phyloP scores from a whole-genome alignment of 495 filamentous ascomycete species.

The Polyplosphaeria fusca region DNA sequence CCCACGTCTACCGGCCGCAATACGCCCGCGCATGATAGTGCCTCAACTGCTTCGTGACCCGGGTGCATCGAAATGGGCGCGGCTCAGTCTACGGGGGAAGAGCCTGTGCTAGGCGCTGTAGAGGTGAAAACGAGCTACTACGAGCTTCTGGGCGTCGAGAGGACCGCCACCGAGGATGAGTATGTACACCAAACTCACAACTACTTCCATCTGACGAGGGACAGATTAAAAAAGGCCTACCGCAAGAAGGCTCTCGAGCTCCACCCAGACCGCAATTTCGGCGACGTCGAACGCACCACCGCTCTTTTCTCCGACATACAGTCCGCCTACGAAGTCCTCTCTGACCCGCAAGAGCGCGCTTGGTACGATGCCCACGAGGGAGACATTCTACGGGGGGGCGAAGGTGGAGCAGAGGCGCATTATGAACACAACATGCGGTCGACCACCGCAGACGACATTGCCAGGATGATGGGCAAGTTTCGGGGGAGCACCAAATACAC shows the following conservation, averaged over 20 bases:
- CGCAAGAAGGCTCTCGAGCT: constrained; percentile 84
- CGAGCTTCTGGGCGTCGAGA: constrained; percentile 73
- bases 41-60: constrained; percentile 34
- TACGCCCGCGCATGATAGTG: not conserved
- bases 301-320: constrained; percentile 85
- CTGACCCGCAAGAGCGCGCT: constrained; percentile 89
- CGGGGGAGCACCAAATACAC: constrained; percentile 71
- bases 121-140: constrained; percentile 81
- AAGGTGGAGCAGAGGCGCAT: constrained; percentile 46
- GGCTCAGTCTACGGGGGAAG: constrained; percentile 61
- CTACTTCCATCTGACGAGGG: not conserved
- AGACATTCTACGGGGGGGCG: constrained; percentile 67
- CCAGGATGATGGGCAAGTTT: constrained; percentile 69
- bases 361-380: constrained; percentile 97
- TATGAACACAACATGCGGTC: constrained; percentile 63
- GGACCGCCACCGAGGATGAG: constrained; percentile 77
- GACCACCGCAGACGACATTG: constrained; percentile 75
- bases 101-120: constrained; percentile 19
- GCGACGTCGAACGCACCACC: constrained; percentile 78
- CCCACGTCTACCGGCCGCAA: not conserved
- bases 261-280: constrained; percentile 92
- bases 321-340: constrained; percentile 89
- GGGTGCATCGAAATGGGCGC: constrained; percentile 64
- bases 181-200: constrained; percentile 40
- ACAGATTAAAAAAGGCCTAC: constrained; percentile 91